Conservation (phyloP, 1,284 basidiomycete genomes). For the Leccinum laetum region DNA sequence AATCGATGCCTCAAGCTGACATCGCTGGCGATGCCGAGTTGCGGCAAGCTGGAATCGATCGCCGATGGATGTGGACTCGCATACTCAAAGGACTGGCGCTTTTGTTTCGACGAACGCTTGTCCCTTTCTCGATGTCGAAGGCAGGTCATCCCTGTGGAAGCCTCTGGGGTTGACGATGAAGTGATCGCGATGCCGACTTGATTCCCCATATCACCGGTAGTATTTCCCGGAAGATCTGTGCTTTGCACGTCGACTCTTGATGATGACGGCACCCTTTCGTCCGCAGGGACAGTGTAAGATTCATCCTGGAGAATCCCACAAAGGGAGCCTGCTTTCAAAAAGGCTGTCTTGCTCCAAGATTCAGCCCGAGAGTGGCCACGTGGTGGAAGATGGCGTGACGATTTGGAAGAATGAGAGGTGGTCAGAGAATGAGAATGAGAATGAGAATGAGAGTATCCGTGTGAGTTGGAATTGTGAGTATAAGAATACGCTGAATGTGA, state of each 20-base stretch:
- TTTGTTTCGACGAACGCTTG: conserved; percentile 12
- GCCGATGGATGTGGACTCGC: conserved; percentile 47
- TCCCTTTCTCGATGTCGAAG: conserved; percentile 16
- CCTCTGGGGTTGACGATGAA: conserved; percentile 50
- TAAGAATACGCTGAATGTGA: too few species aligned
- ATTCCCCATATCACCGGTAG: conserved; percentile 32
- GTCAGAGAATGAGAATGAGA: conserved; percentile 47
- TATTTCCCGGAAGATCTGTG: conserved; percentile 38
- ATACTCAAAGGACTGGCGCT: conserved; percentile 38
- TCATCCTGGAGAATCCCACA: conserved; percentile 34
- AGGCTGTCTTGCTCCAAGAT: too few species aligned
- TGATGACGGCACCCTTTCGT: conserved; percentile 31
- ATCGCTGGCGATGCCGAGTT: conserved; percentile 30
- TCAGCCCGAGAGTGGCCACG: too few species aligned
- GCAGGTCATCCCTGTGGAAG: conserved; percentile 35
- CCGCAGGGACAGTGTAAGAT: conserved; percentile 20
- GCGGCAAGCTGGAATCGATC: conserved; percentile 23
- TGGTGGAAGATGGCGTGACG: conserved; percentile 26
- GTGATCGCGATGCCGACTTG: conserved; percentile 69
- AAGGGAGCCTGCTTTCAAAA: conserved; percentile 41
- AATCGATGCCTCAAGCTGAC: conserved; percentile 49
- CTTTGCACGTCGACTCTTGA: conserved; percentile 41
- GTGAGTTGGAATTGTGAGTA: too few species aligned
- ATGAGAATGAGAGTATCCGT: conserved; percentile 15
- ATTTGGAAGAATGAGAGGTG: conserved; percentile 44